A percentile compares a stretch with the other conserved stretches of the same genome.
Conservation (phyloP, 352 stramenopile genomes). For the Aphanomyces euteiches region DNA sequence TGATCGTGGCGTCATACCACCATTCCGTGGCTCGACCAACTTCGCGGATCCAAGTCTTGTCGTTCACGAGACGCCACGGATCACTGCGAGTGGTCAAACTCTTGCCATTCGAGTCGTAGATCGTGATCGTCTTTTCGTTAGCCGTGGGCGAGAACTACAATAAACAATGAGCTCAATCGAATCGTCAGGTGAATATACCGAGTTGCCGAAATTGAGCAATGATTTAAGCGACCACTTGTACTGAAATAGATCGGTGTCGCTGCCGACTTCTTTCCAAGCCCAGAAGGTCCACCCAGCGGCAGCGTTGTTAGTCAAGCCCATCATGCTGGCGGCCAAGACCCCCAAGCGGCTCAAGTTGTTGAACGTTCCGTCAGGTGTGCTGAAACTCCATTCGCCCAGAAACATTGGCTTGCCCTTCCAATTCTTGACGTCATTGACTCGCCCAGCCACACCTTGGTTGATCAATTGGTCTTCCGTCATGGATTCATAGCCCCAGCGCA, state of each 20-base stretch:
- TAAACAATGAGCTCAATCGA: neutral
- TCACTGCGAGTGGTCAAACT: neutral
- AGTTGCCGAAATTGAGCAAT: conserved; percentile 11
- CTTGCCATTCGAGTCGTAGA: neutral
- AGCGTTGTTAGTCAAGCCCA: neutral
- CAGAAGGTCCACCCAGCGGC: conserved; percentile 18
- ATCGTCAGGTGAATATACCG: neutral
- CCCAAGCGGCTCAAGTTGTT: neutral
- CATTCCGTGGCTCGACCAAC: conserved; percentile 6
- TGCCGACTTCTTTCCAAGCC: conserved; percentile 23
- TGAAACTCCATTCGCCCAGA: conserved; percentile 33
- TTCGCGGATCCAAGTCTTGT: conserved; percentile 1
- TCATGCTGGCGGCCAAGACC: conserved; percentile 5
- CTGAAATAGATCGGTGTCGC: neutral
- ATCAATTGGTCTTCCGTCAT: conserved; percentile 24
- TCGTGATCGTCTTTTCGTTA: neutral
- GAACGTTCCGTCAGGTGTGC: conserved; percentile 16
- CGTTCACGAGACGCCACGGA: conserved; percentile 9
- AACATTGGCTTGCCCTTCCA: conserved; percentile 37
- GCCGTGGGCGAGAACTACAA: neutral
- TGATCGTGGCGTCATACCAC: conserved; percentile 2
- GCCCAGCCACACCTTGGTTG: neutral
- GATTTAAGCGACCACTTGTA: conserved; percentile 22
- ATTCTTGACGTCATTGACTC: conserved; percentile 23
- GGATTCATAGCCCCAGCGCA: conserved; percentile 40